Evolutionary conservation across 2,329 filamentous ascomycete species (phyloP), one percentile per base, ranked within the genome.

Genomic region (Escovopsis sp.): DNA sequence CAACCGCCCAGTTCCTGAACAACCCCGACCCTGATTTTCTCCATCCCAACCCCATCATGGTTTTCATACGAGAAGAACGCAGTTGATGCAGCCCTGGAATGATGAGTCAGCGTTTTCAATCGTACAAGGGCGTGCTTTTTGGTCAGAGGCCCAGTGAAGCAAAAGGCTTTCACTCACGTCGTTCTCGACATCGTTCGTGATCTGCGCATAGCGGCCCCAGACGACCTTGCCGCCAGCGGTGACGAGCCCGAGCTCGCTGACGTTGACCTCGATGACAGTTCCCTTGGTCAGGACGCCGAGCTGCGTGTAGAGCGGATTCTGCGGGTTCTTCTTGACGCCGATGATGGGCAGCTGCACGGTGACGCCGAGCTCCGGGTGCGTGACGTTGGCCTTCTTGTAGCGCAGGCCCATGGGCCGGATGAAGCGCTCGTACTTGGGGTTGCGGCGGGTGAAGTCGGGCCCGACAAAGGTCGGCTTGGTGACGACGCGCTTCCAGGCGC

Each of bases 151-250:
- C 5, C 19, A 9, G 19, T 5, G 19, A 21, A 21, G 9, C 5
- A 21, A 21, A 21, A n/a, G n/a, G n/a, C n/a, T 21, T 21, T 9
- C 5, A 30, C 28, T 30, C 10, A 30, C 28, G 15, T 64, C 61
- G 41, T 60, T 60, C 49, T 67, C 63, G 3, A 61, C 60, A 45
- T 63, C 64, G 50, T 68, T 70, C 5, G 55, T 61, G 23, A 58
- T 48, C 41, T 55, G 47, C 19, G 81, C 82, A 61, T 78, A 90
- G 45, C 83, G 70, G 47, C 84, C 86, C 87, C 87, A 94, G 6
- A 88, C 84, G 8, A 94, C 84, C 63, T 94, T 94, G 43, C 90
- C 90, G 42, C 76, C 78, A 2, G 87, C 79, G 3, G 90, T 96
- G 13, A 92, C 85, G 41, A 96, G 65, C 43, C 90, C 90, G 43